Conservation (phyloP, 768 basidiomycete genomes). For the Postia placenta region DNA sequence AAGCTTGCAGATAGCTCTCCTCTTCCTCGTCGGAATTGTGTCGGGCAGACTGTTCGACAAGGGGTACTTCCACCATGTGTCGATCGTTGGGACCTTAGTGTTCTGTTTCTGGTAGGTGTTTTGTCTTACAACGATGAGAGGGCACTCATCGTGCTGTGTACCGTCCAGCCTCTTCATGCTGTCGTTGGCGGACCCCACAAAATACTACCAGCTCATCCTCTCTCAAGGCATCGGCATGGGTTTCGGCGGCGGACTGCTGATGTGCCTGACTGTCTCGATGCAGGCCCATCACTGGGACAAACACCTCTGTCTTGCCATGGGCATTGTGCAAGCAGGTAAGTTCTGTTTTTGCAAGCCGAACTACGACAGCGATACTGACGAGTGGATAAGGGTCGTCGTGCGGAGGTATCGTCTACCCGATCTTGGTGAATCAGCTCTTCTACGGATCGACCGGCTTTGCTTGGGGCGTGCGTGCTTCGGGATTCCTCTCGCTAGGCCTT, state of each 20-base stretch:
- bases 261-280: constrained; percentile 39
- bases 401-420: constrained; percentile 29
- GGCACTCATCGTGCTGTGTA: no score
- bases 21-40: constrained; percentile 34
- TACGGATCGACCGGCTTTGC: constrained; percentile 30
- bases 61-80: constrained; percentile 37
- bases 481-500: constrained; percentile 14
- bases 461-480: constrained; percentile 32
- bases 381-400: constrained; percentile 18
- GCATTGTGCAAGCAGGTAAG: constrained; percentile 18
- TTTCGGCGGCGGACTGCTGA: constrained; percentile 37
- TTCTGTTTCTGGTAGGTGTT: constrained; percentile 16
- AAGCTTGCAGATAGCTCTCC: constrained; percentile 24
- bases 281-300: constrained; percentile 39
- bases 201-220: constrained; percentile 44
- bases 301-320: constrained; percentile 29
- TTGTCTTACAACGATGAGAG: not conserved
- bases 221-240: constrained; percentile 50
- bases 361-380: no score
- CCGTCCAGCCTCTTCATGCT: constrained; percentile 36
- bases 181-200: constrained; percentile 31
- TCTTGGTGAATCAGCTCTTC: constrained; percentile 27
- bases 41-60: constrained; percentile 38
- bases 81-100: constrained; percentile 18
- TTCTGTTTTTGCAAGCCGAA: no score